phyloP scores from a whole-genome alignment of 2,329 filamentous ascomycete species.

The Epicoccum sorghinum region DNA sequence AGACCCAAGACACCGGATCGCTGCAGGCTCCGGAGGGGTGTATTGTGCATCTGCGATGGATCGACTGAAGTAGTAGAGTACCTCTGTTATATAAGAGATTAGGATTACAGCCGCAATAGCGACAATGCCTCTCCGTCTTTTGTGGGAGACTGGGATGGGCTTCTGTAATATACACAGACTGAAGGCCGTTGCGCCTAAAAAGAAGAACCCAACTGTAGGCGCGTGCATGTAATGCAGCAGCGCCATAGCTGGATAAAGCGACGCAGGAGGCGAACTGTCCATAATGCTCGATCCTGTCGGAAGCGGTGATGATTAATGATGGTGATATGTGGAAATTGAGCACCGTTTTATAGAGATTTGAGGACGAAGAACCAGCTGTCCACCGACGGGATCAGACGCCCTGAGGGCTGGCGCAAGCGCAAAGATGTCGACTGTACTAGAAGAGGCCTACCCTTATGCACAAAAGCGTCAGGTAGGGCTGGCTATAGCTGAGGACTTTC shows the following conservation, averaged over 20 bases:
- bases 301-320: background rate
- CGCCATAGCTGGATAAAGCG: conserved; percentile 31
- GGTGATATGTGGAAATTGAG: background rate
- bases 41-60: conserved; percentile 38
- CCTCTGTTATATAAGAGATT: conserved; percentile 36
- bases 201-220: conserved; percentile 40
- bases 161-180: conserved; percentile 42
- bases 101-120: conserved; percentile 23
- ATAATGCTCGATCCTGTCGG: conserved; percentile 15
- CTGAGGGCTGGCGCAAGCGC: conserved; percentile 1
- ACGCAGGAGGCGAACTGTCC: conserved; percentile 10
- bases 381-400: background rate
- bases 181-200: conserved; percentile 34
- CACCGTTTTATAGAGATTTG: background rate
- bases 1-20: conserved; percentile 42
- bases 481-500: background rate
- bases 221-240: conserved; percentile 44
- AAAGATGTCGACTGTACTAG: background rate
- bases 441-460: conserved; percentile 4
- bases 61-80: conserved; percentile 42
- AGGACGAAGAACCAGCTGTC: background rate
- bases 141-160: conserved; percentile 29
- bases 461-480: background rate
- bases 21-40: conserved; percentile 40
- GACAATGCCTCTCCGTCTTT: conserved; percentile 29